Conservation (phyloP, 2,329 filamentous ascomycete genomes). For the Fonsecaea erecta region DNA sequence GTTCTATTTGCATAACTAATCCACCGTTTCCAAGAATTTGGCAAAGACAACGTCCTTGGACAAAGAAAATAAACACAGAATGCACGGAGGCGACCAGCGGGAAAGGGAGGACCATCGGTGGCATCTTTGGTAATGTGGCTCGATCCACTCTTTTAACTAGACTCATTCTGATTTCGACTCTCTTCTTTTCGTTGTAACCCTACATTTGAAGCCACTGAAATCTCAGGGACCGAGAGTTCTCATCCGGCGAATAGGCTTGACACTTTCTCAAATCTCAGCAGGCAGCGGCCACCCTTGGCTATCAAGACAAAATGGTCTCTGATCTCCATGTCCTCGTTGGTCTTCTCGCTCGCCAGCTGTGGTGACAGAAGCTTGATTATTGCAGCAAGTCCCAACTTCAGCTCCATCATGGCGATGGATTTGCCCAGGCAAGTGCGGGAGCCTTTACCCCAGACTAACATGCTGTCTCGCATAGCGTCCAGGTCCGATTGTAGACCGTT, state of each 20-base stretch:
- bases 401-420: slow-evolving; percentile 2
- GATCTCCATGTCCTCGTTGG: slow-evolving; percentile 1
- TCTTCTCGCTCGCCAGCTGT: not conserved
- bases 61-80: too few relatives aligned
- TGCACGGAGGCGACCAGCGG: too few relatives aligned
- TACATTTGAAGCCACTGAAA: too few relatives aligned
- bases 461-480: not conserved
- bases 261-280: not conserved
- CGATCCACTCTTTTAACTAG: not conserved
- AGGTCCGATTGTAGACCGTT: not conserved
- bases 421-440: slow-evolving; percentile 1
- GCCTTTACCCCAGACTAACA: slow-evolving; percentile 6
- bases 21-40: too few relatives aligned
- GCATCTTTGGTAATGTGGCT: too few relatives aligned
- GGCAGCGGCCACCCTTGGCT: not conserved
- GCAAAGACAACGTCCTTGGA: too few relatives aligned
- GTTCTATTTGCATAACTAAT: too few relatives aligned
- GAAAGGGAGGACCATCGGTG: too few relatives aligned
- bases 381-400: not conserved
- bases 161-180: too few relatives aligned
- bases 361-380: not conserved
- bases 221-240: too few relatives aligned
- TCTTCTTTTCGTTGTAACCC: too few relatives aligned
- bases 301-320: not conserved
- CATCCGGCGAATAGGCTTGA: too few relatives aligned